Base-by-base conservation (phyloP, 139 green algal genomes). In the Dunaliella primolecta region DNA sequence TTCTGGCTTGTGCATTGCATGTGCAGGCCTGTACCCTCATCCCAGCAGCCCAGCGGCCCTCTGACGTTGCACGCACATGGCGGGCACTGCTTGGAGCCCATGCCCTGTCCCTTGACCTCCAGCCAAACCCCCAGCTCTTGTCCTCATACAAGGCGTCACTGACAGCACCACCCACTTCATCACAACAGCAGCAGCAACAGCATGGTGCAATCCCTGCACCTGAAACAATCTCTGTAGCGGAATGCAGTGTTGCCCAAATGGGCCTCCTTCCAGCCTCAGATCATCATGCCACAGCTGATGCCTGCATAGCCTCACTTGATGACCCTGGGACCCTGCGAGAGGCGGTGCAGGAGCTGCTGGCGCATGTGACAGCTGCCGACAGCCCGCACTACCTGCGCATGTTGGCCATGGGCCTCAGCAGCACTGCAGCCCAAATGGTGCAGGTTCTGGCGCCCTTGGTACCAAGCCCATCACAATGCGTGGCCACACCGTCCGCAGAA, bases 41-140 rank as follows among this genome's bases (percentile, higher is more conserved):
- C 3, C 79, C 85, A 3, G 15, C 38, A 7, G 85, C 85, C 32
- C 80, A 75, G 2, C 34, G 33, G 1, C 57, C 80, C 2, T 20
- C 30, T 0, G 80, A 85, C 37, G 85, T 82, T 23, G 75, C 55
- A 2, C 27, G 37, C 1, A 35, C 31, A 2, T 88, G 85, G 85
- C 80, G 80, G n/a, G 85, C 85, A 30, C 55, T 88, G 80, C 81
- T 75, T 0, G 81, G 71, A 0, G 27, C 85, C 27, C 85, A 85
- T 36, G 29, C 46, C 46, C 15, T 64, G 46, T 64, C 46, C 7
- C 15, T 15, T 64, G 46, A 7, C 46, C 46, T 25, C 46, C 7
- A 25, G 15, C 46, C 46, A 64, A 25, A 7, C 15, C 46, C 46
- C 15, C 7, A 15, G 7, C 46, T 64, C 7, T 7, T 15, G 46